These are phyloP conservation scores for Aspergillus incahuasiensis DNA, from an alignment of 495 filamentous ascomycete genomes.

Conservation along the genomic window DNA sequence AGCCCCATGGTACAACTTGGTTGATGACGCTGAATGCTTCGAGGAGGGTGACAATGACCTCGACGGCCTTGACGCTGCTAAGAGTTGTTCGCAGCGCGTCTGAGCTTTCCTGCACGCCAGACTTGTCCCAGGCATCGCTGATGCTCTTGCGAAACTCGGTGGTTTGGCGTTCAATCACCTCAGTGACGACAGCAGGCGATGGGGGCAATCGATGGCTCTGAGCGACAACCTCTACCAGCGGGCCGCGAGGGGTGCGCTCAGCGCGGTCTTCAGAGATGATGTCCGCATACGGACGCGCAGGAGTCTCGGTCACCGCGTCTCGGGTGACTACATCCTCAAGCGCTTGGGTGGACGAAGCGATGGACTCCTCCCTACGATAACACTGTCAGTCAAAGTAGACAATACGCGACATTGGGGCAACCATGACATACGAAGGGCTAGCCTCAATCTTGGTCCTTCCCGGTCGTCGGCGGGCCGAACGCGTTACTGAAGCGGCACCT, in stretches of 20 bases:
- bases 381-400: not conserved
- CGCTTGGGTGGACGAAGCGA: not conserved
- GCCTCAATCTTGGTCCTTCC: conserved; percentile 29
- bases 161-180: conserved; percentile 71
- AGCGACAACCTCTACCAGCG: conserved; percentile 32
- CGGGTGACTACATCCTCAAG: not conserved
- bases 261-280: not conserved
- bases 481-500: conserved; percentile 12
- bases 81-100: conserved; percentile 56
- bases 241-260: conserved; percentile 40
- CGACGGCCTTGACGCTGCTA: conserved; percentile 63
- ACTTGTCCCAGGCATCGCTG: conserved; percentile 37
- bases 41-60: conserved; percentile 58
- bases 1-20: conserved; percentile 55
- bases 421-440: conserved; percentile 38
- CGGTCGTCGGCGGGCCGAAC: conserved; percentile 27
- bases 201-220: conserved; percentile 53
- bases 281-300: conserved; percentile 49
- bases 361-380: conserved; percentile 30
- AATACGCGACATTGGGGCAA: not conserved
- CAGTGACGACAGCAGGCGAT: conserved; percentile 78
- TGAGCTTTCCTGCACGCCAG: conserved; percentile 38
- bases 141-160: conserved; percentile 53
- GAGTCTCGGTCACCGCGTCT: conserved; percentile 20
- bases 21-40: conserved; percentile 47